phyloP scores from a whole-genome alignment of 192 early-diverging fungal genomes.

The Backusella macrospora region DNA sequence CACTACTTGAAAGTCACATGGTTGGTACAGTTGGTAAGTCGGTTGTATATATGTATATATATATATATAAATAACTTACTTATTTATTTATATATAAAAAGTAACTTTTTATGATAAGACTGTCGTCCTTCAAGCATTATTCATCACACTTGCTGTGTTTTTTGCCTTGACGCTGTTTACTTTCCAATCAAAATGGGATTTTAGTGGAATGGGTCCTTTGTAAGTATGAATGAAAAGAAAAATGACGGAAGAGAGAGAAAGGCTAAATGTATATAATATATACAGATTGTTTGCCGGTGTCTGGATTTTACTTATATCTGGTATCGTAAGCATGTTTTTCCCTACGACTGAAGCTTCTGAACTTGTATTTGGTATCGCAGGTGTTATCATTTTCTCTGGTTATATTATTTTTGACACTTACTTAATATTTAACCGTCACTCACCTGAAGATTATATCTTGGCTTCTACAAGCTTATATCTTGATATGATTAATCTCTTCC shows the following conservation, averaged over 20 bases:
- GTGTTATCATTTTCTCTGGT: conserved; percentile 73
- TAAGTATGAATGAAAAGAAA: conserved; percentile 18
- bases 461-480: conserved; percentile 70
- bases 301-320: conserved; percentile 60
- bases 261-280: conserved; percentile 23
- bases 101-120: conserved; percentile 66
- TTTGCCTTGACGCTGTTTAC: conserved; percentile 77
- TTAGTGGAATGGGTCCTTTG: conserved; percentile 62
- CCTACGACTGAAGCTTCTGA: conserved; percentile 62
- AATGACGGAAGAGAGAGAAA: background rate
- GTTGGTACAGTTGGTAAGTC: conserved; percentile 45
- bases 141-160: conserved; percentile 74
- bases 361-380: conserved; percentile 57
- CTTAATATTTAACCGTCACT: conserved; percentile 65
- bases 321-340: conserved; percentile 69
- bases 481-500: conserved; percentile 79
- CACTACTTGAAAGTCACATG: conserved; percentile 50
- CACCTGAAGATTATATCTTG: conserved; percentile 75
- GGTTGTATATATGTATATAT: background rate
- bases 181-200: conserved; percentile 74
- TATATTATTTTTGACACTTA: conserved; percentile 82
- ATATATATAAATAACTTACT: background rate
- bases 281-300: conserved; percentile 61
- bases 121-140: conserved; percentile 74
- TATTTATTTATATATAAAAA: conserved; percentile 8